Evolutionary conservation across 202 grass and related monocot species (phyloP), one percentile per base, ranked within the genome.

Genomic region (Panicum hallii): DNA sequence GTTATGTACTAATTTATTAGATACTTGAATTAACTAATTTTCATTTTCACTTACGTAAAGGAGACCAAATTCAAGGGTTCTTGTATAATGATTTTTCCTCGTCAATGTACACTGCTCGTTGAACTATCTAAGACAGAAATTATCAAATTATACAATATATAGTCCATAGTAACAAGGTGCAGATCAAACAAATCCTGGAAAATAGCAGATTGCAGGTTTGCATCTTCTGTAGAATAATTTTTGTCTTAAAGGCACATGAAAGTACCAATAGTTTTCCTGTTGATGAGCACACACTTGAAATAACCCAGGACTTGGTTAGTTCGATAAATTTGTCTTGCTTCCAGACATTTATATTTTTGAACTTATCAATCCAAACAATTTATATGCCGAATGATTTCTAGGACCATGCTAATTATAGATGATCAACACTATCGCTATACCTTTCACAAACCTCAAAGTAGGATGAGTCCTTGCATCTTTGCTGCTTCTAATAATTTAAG

Each of bases 241-340:
- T n/a, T n/a, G 20, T 32, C 34, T 49, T 19, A 16, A 36, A 71
- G 55, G n/a, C 43, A 11, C 43, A 28, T 15, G 20, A 63, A 42
- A 52, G 32, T 63, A 62, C 63, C 15, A 16, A 7, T 8, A 53
- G 26, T 54, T 83, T 42, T 83, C 20, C 44, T 63, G 30, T 36
- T 56, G 16, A 16, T 50, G 6, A 5, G 11, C 3, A 23, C 26
- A 72, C 19, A 30, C 46, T 74, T 26, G 46, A 66, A 54, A 54
- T 75, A 83, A 83, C 48, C 67, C 40, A 85, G 44, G 55, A 43
- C 4, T 16, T 49, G 8, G 2, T 30, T n/a, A 45, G 19, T 56
- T 56, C 26, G 23, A 47, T 6, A 63, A 30, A 72, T 82, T 45
- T 58, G 43, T 23, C 6, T 60, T 49, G 41, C 23, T 62, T 30